These are phyloP conservation scores for Talinum fruticosum DNA, from an alignment of 148 eudicot genomes.

Conservation along the genomic window DNA sequence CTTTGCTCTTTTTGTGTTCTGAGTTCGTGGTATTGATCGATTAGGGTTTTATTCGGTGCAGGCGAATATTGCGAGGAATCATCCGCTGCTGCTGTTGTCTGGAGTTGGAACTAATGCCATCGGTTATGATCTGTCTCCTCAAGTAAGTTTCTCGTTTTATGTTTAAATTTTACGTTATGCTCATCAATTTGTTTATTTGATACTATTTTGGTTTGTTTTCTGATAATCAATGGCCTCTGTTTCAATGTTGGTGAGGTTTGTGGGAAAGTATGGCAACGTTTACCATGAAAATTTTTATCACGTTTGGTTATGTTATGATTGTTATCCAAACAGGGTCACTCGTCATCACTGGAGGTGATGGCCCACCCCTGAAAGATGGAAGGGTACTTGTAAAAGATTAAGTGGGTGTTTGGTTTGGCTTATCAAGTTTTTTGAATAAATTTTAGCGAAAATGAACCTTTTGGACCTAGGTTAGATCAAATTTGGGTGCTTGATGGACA, in stretches of 20 bases:
- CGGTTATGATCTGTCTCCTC: slow-evolving; percentile 53
- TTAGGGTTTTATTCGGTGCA: slow-evolving; percentile 19
- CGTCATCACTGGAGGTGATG: background rate
- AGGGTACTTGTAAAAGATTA: too few species aligned
- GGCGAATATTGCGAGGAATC: slow-evolving; percentile 64
- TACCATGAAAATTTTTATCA: background rate
- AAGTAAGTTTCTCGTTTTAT: slow-evolving; percentile 13
- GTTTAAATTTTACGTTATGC: background rate
- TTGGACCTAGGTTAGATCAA: too few species aligned
- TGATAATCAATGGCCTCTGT: background rate
- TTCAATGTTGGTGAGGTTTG: background rate
- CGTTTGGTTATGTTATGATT: background rate
- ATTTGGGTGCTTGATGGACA: too few species aligned
- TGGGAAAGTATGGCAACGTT: background rate
- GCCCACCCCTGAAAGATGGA: background rate
- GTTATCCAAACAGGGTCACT: background rate
- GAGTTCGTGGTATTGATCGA: background rate
- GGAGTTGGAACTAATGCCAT: slow-evolving; percentile 96
- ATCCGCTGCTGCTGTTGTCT: slow-evolving; percentile 82
- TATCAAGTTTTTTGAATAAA: too few species aligned
- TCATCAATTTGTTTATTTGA: background rate
- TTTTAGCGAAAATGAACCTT: too few species aligned
- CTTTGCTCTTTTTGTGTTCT: background rate
- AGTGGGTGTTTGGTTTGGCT: too few species aligned
- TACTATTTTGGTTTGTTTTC: background rate